phyloP scores from a whole-genome alignment of 2,329 filamentous ascomycete genomes.

The Trichoderma afroharzianum region DNA sequence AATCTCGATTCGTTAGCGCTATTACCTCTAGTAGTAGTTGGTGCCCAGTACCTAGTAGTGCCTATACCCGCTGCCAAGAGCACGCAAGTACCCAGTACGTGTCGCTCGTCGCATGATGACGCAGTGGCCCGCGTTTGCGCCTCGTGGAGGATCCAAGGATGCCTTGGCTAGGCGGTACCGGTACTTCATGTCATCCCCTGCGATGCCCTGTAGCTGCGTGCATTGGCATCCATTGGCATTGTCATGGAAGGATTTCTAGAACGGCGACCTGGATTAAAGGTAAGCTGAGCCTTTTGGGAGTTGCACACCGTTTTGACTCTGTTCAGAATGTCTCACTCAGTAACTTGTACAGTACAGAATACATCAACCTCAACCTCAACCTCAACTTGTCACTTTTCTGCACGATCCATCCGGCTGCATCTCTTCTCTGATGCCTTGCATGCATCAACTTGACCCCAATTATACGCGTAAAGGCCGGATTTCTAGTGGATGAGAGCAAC shows the following conservation, averaged over 20 bases:
- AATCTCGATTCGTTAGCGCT: slow-evolving; percentile 4
- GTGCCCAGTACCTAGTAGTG: too few species aligned
- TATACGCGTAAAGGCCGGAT: slow-evolving; percentile 1
- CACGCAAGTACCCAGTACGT: not conserved
- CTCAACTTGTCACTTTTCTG: not conserved
- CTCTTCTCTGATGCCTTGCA: not conserved
- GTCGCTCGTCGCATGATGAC: not conserved
- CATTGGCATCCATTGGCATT: not conserved
- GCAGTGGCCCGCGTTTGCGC: not conserved
- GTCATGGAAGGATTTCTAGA: not conserved
- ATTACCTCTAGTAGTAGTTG: too few species aligned
- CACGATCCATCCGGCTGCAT: not conserved
- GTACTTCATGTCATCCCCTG: not conserved
- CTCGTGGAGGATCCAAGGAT: not conserved
- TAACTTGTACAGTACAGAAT: not conserved
- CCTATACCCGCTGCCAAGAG: not conserved
- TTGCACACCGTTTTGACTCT: not conserved
- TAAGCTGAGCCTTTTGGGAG: not conserved
- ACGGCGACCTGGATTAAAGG: not conserved
- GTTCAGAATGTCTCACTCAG: not conserved
- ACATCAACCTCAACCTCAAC: not conserved
- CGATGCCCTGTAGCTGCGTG: not conserved
- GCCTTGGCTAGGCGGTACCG: not conserved
- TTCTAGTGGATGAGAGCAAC: not conserved
- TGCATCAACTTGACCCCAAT: not conserved